Evolutionary conservation across 148 eudicot genomes (phyloP), one percentile per base, ranked within the genome.

Genomic region (Beta vulgaris): DNA sequence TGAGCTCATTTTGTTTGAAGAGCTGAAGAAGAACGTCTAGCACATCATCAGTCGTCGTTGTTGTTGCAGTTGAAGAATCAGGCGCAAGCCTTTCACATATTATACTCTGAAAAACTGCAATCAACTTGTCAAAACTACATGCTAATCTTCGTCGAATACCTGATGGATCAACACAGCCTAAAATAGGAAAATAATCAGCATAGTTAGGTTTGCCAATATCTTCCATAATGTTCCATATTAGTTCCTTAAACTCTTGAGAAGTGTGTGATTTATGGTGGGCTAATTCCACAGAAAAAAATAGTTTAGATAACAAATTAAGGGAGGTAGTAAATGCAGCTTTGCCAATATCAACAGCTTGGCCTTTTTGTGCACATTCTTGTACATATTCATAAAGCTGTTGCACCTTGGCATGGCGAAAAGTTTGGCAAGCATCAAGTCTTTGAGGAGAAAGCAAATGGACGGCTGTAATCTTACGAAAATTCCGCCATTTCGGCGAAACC

Each of bases 51-150:
- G 32, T 10, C 13, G 1, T 78, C 64, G 44, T 35, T 2, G 2
- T 79, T 35, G 13, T 7, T 14, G n/a, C 49, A 21, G 73, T 31
- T 46, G 55, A 49, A 21, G 55, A 7, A 18, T 49, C 55, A 48
- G 1, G 1, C 2, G 19, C 53, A n/a, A 68, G 35, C 44, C 74
- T 66, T 44, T 66, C 19, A 11, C 36, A 15, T 34, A 79, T 61
- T 11, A 79, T 68, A 19, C 83, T 70, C 75, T 82, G 85, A 54
- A 85, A 85, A 35, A 82, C 83, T 21, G 77, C 85, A 44, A 88
- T 66, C 58, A 88, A 74, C 55, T 83, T 88, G 66, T 88, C 89
- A 66, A 88, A 80, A 73, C 78, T 82, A 61, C 82, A 81, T 4
- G 59, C 82, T 68, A 83, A 84, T 26, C 80, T 75, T 46, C 72